phyloP scores from a whole-genome alignment of 2,329 filamentous ascomycete genomes.

The Pseudocercospora fijiensis region DNA sequence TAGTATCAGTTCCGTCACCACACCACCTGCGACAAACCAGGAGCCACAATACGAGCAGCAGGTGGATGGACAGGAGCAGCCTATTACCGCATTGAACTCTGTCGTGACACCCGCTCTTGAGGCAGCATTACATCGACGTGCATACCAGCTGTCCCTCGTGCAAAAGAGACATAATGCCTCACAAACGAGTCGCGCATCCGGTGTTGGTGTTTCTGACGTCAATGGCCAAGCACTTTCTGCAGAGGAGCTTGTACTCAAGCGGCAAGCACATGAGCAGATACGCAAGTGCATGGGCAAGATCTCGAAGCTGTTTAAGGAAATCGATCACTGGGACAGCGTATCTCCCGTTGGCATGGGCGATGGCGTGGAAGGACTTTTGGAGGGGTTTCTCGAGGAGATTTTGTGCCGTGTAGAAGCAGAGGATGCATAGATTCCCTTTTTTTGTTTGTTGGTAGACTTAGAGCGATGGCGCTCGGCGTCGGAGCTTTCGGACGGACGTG shows the following conservation, averaged over 20 bases:
- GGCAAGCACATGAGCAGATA: slow-evolving; percentile 79
- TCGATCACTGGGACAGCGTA: slow-evolving; percentile 82
- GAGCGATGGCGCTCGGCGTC: background rate
- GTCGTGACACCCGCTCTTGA: slow-evolving; percentile 92
- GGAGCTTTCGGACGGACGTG: background rate
- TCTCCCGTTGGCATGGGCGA: slow-evolving; percentile 92
- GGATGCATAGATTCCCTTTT: slow-evolving; percentile 55
- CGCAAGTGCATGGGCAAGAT: slow-evolving; percentile 79
- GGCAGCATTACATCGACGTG: slow-evolving; percentile 79
- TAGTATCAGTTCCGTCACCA: background rate
- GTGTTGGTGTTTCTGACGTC: background rate
- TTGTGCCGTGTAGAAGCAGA: slow-evolving; percentile 86
- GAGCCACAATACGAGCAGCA: slow-evolving; percentile 17
- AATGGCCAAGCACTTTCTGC: slow-evolving; percentile 3
- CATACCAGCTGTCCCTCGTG: slow-evolving; percentile 58
- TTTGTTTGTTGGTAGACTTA: background rate
- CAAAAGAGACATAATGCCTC: slow-evolving; percentile 42
- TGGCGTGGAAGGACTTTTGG: slow-evolving; percentile 82
- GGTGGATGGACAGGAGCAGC: slow-evolving; percentile 37
- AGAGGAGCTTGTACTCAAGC: slow-evolving; percentile 43
- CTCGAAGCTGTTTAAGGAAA: slow-evolving; percentile 79
- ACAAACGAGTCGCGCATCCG: slow-evolving; percentile 22
- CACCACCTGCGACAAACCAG: background rate
- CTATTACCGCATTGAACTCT: slow-evolving; percentile 82
- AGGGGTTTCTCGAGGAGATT: slow-evolving; percentile 91